Base-by-base conservation (phyloP, 345 rosid species). In the Boechera divaricarpa region DNA sequence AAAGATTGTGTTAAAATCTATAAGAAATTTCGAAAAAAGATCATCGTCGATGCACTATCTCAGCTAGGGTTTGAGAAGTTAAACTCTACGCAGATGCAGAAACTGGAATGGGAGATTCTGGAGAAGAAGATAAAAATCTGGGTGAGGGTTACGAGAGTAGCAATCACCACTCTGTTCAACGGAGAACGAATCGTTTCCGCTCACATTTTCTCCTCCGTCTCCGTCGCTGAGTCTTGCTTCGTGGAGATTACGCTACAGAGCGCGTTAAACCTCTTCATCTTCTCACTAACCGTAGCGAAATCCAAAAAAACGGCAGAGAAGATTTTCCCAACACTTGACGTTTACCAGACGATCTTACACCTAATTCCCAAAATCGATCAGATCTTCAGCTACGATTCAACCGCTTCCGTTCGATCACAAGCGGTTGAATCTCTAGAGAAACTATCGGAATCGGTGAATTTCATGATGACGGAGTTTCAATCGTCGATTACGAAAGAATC, bases 141-240 rank as follows among this genome's bases (percentile, higher is more conserved):
- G 98, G 18, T 85, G 28, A 42, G 72, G 7, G 87, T 89, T 3
- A 80, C 84, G 5, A 87, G 64, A 60, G 48, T 74, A 21, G 86
- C 94, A 4, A 83, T 90, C 41, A 76, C 54, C 29, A 82, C 88
- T 1, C 63, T 94, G 63, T 89, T 90, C n/a, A 62, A 56, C 39
- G 94, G 94, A 2, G 98, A 94, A 74, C 73, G 93, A 24, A 75
- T 89, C 61, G 85, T 94, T 24, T 86, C 88, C 42, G 96, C 91
- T 51, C 67, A 76, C n/a, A 91, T 94, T 3, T 94, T 94, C 3
- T 42, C 82, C 33, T 86, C 93, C 4, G 11, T 44, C n/a, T 36
- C 83, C 10, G 63, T 85, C 7, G 77, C 87, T 5, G 94, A 89
- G 42, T 78, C 96, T 10, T 81, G 87, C 54, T 91, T 94, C 70